These are phyloP conservation scores for Camellia lanceoleosa DNA, from an alignment of 148 eudicot genomes.

Conservation along the genomic window DNA sequence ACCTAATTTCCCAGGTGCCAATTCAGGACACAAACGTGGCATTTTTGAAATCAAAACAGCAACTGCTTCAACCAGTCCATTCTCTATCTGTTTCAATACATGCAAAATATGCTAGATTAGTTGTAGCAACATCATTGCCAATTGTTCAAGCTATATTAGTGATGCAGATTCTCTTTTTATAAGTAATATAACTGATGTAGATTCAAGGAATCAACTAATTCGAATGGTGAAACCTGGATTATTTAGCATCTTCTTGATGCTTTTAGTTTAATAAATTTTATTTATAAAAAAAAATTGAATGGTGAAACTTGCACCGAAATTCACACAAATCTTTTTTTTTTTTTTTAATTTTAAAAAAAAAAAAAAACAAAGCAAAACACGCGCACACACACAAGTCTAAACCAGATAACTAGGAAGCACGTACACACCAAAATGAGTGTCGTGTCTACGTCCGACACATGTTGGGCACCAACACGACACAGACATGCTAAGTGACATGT, in stretches of 20 bases:
- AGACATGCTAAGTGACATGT: no score
- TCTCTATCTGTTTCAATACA: slow-evolving; percentile 65
- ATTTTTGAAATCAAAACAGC: slow-evolving; percentile 85
- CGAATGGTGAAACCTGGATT: background rate
- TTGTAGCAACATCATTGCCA: slow-evolving; percentile 5
- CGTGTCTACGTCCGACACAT: no score
- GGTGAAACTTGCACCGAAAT: no score
- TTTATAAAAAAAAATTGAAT: background rate
- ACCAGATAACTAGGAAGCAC: no score
- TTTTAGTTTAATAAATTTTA: no score
- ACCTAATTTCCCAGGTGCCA: slow-evolving; percentile 62
- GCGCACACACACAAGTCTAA: background rate
- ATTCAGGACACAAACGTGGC: slow-evolving; percentile 80
- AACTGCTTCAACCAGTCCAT: slow-evolving; percentile 96
- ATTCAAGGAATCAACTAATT: background rate
- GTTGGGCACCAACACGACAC: no score
- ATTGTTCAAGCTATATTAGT: background rate
- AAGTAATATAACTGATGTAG: background rate
- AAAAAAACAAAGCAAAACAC: background rate
- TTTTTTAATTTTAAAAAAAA: background rate
- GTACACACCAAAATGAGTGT: no score
- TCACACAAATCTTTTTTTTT: background rate
- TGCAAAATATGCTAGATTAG: slow-evolving; percentile 5
- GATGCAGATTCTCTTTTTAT: no score
- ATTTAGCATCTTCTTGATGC: no score